Percentiles rank a stretch among this genome's conserved stretches.
phyloP scores from a whole-genome alignment of 345 rosid species.

The Salix suchowensis region DNA sequence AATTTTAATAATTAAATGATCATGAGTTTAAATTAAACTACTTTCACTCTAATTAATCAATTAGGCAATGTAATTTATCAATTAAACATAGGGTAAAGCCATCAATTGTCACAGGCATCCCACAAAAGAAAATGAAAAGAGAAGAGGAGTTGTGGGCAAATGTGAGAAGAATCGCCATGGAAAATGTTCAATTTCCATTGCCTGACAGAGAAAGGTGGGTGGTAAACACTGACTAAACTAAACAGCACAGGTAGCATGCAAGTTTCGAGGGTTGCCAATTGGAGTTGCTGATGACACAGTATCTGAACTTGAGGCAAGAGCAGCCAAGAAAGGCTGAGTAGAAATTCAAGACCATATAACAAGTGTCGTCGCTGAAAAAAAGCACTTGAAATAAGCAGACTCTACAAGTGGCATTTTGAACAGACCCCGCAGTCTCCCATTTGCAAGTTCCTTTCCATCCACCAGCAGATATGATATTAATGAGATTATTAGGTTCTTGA shows the following conservation, averaged over 20 bases:
- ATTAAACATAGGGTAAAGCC: constrained; percentile 36
- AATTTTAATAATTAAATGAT: too few species aligned
- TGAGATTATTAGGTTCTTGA: not conserved
- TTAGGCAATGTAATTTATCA: too few species aligned
- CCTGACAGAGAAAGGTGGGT: not conserved
- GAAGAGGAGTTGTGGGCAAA: constrained; percentile 69
- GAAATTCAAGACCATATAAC: constrained; percentile 83
- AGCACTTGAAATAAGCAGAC: constrained; percentile 74
- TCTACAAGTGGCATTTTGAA: constrained; percentile 28
- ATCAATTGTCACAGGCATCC: constrained; percentile 78
- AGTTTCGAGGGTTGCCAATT: constrained; percentile 75
- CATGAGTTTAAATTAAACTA: too few species aligned
- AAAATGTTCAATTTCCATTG: too few species aligned
- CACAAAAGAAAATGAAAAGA: constrained; percentile 74
- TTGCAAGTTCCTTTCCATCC: not conserved
- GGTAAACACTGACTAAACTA: not conserved
- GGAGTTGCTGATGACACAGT: constrained; percentile 87
- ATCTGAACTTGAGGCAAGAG: constrained; percentile 82
- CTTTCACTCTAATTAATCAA: too few species aligned
- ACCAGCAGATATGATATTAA: not conserved
- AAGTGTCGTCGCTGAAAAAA: constrained; percentile 80
- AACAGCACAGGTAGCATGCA: not conserved
- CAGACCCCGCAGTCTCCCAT: constrained; percentile 88
- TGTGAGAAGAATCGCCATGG: not conserved
- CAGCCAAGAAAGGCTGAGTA: constrained; percentile 68